These are phyloP conservation scores for Yarrowia sp. DNA, from an alignment of 805 yeast genomes.

Conservation along the genomic window DNA sequence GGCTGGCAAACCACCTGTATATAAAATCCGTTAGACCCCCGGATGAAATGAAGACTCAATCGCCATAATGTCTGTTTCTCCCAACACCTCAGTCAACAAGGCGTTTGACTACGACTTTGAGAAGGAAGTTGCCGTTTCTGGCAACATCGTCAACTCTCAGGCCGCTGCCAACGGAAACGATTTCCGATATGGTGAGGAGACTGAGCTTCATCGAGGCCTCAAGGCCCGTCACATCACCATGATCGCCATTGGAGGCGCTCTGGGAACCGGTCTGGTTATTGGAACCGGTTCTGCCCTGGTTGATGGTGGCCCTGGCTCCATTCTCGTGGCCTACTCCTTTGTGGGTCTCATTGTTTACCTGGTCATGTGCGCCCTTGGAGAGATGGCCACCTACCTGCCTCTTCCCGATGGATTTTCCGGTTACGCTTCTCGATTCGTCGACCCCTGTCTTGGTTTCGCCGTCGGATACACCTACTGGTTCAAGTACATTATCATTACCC, in stretches of 20 bases:
- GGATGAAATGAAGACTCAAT: not conserved
- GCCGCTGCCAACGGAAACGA: constrained; percentile 36
- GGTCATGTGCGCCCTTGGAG: constrained; percentile 73
- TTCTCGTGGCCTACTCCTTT: constrained; percentile 66
- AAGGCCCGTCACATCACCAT: constrained; percentile 69
- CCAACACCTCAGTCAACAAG: constrained; percentile 34
- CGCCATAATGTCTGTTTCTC: constrained; percentile 37
- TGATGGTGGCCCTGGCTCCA: constrained; percentile 68
- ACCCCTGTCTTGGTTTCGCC: constrained; percentile 71
- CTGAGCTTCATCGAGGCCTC: constrained; percentile 48
- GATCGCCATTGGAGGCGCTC: constrained; percentile 84
- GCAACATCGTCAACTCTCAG: constrained; percentile 34
- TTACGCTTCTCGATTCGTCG: constrained; percentile 68
- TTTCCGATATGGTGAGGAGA: constrained; percentile 36
- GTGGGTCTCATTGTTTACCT: constrained; percentile 76
- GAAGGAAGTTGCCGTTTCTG: constrained; percentile 35
- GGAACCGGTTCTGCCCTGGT: constrained; percentile 76
- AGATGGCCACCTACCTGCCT: constrained; percentile 72
- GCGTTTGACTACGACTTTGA: constrained; percentile 37
- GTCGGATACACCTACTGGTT: constrained; percentile 69
- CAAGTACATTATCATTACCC: constrained; percentile 62
- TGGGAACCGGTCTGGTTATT: constrained; percentile 80
- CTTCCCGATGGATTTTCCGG: constrained; percentile 70
- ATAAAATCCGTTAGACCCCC: constrained; percentile 21
- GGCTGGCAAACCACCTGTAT: constrained; percentile 11